Evolutionary conservation across 257 asterid species (phyloP), one percentile per base, ranked within the genome.

Genomic region (Jacaranda copaia): DNA sequence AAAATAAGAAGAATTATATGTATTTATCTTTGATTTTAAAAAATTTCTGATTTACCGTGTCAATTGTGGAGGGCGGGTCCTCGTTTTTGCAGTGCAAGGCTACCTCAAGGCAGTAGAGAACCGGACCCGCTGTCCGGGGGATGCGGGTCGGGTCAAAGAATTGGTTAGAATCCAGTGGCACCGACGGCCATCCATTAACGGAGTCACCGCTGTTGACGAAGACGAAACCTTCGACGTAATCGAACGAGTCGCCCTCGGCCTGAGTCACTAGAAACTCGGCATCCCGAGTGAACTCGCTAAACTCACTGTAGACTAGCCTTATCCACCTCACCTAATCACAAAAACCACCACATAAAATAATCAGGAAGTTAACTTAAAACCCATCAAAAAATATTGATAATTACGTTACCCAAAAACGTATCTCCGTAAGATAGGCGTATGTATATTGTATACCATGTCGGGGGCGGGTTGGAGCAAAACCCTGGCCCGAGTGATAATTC

Each of bases 191-290:
- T 5, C 99, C 99, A 61, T 87, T 95, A 14, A 90, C 86, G 49
- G 91, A 91, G 87, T 95, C 97, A 18, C 84, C 89, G 42, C 93
- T 84, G 82, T 93, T 91, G 55, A 89, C 97, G 18, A 93, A 88
- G 48, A 87, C 91, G 59, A 93, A 95, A 0, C 98, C 98, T 85
- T 93, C 98, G 4, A 93, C 89, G 89, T 95, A 95, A 70, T 95
- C 88, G 68, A 95, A 93, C 35, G 98, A 75, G 25, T 85, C 96
- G 1, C 81, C 85, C 11, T 40, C 76, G 1, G 65, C 5, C 35
- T 84, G 88, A 75, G 79, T 89, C 68, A 93, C 90, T 1, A 91
- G 87, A n/a, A 67, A 85, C 94, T 95, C 99, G 43, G 96, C 87
- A 4, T 93, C 94, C 46, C 84, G 88, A 51, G 94, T 84, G 89